Evolutionary conservation across 2,329 filamentous ascomycete species (phyloP).

Genomic region (Aplosporella prunicola): DNA sequence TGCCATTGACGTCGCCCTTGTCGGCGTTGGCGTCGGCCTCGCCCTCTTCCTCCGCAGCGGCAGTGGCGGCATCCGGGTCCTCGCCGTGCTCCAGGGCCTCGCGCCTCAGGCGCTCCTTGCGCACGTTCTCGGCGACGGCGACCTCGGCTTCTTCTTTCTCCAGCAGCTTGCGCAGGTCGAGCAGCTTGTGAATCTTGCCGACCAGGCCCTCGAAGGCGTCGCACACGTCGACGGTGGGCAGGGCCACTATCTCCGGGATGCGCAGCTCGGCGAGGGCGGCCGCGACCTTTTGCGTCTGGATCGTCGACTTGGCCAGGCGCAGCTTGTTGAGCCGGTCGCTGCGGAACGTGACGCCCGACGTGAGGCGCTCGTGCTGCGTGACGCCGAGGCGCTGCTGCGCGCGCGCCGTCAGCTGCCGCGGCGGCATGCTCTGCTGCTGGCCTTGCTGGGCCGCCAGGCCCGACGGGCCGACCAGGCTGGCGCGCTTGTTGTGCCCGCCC

Average conservation of each 20-base stretch:
- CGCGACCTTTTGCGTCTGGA: conserved; percentile 66
- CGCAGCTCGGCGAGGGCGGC: conserved; percentile 64
- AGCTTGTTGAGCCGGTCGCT: conserved; percentile 73
- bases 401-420: conserved; percentile 34
- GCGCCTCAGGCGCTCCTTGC: conserved; percentile 22
- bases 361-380: conserved; percentile 72
- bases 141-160: conserved; percentile 71
- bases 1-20: conserved; percentile 47
- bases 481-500: conserved; percentile 14
- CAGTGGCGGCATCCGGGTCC: conserved; percentile 13
- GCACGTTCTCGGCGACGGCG: conserved; percentile 32
- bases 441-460: conserved; percentile 28
- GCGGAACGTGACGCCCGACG: conserved; percentile 80
- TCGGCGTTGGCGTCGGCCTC: conserved; percentile 10
- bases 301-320: conserved; percentile 64
- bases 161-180: conserved; percentile 63
- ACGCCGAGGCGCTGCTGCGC: conserved; percentile 75
- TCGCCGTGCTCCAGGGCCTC: conserved; percentile 13
- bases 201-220: conserved; percentile 63
- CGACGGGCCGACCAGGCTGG: conserved; percentile 19
- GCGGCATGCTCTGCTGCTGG: conserved; percentile 31
- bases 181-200: conserved; percentile 54
- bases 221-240: conserved; percentile 65
- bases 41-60: conserved; percentile 20
- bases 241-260: conserved; percentile 57